Conservation (phyloP, 2,329 filamentous ascomycete species). For the Ophiostoma novo-ulmi region DNA sequence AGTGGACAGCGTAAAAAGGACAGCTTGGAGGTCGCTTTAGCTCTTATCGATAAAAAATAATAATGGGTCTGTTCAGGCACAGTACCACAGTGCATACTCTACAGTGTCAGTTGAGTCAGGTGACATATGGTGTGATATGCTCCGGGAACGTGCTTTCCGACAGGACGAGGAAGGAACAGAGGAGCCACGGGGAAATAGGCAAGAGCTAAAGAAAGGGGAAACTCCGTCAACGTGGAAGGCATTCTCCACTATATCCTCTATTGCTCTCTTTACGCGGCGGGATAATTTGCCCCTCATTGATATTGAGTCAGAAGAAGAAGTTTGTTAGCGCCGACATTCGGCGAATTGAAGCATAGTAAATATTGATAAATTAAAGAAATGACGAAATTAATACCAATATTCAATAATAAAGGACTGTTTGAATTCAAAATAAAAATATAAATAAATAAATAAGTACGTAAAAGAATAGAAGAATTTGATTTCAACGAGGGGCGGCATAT, state of each 20-base stretch:
- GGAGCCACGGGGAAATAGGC: not conserved
- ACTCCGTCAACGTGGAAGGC: constrained; percentile 9
- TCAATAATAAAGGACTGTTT: not conserved
- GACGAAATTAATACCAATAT: constrained; percentile 16
- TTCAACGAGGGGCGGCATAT: not conserved
- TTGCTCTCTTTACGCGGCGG: not conserved
- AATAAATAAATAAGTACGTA: not conserved
- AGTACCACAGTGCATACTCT: not conserved
- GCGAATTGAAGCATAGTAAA: constrained; percentile 6
- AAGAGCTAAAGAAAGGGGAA: constrained; percentile 6
- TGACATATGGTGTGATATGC: not conserved
- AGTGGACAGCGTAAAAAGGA: constrained; percentile 21
- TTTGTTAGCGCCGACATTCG: constrained; percentile 14
- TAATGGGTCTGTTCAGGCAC: not conserved
- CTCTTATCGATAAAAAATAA: constrained; percentile 15
- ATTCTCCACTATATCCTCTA: not conserved
- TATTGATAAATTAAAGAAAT: not conserved
- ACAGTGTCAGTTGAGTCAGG: not conserved
- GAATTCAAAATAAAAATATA: not conserved
- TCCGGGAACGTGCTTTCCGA: not conserved
- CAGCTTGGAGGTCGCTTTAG: constrained; percentile 19
- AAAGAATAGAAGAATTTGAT: not conserved
- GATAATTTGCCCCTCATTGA: constrained; percentile 4
- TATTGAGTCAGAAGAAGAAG: constrained; percentile 7
- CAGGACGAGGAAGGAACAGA: not conserved